Evolutionary conservation across 2,329 filamentous ascomycete species (phyloP), one percentile per base, ranked within the genome.

Genomic region (Amesomyces nigricolor): DNA sequence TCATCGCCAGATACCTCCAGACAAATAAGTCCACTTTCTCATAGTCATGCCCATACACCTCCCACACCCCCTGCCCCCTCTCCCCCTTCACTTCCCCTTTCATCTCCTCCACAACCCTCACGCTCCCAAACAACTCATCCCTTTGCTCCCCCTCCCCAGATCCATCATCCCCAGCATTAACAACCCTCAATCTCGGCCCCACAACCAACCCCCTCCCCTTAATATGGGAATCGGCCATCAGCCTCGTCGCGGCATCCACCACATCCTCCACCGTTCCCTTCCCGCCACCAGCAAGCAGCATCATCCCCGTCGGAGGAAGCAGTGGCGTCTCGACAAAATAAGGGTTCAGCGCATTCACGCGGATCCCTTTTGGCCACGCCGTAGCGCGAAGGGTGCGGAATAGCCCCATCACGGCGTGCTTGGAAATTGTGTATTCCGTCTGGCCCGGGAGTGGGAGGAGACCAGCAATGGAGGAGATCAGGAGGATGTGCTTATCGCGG

Each of bases 301-400:
- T 58, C 29, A 78, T 73, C 16, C 73, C 81, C 1, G 61, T 54
- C 1, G 69, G 56, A 0, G 75, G 69, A 4, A 85, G 66, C 44
- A 88, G 76, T n/a, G 82, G 79, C 13, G 81, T 85, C 62, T 83
- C 78, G 63, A 77, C 72, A 66, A 86, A 88, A 68, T 87, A 88
- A 0, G 85, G 85, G 56, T 77, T 78, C n/a, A 88, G 67, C 64
- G 87, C 73, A 65, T 88, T 88, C 57, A 86, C 72, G 44, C 86
- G 76, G 42, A 88, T 70, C 22, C 80, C 79, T 42, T 75, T 61
- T 4, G 38, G 9, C 52, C 75, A 73, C 2, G 76, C 72, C 0
- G 76, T 77, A 4, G 72, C 66, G 14, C 84, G 75, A 45, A 88
- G 70, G 5, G 75, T 73, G 43, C 85, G 76, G 67, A 85, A 87